Conservation (phyloP, 768 basidiomycete genomes). For the Sporobolomyces pararoseus region DNA sequence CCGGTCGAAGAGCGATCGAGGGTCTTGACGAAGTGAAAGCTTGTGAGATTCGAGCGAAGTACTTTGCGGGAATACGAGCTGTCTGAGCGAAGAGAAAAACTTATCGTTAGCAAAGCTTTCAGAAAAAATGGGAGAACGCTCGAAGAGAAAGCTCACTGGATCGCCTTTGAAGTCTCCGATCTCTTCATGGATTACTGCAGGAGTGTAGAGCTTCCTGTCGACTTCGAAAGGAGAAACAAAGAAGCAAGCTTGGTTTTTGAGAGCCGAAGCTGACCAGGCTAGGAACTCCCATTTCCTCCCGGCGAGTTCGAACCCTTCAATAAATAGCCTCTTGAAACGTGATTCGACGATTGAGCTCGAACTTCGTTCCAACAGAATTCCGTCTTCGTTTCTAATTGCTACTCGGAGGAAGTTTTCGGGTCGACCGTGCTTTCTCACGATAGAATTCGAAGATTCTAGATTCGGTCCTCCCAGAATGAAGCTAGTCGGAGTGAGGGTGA, state of each 20-base stretch:
- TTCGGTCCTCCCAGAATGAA: conserved; percentile 8
- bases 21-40: conserved; percentile 24
- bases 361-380: neutral
- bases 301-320: conserved; percentile 15
- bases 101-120: too few relatives aligned
- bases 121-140: too few relatives aligned
- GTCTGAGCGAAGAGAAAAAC: conserved; percentile 11
- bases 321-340: conserved; percentile 10
- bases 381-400: conserved; percentile 23
- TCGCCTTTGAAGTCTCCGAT: conserved; percentile 26
- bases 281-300: conserved; percentile 15
- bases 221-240: conserved; percentile 15
- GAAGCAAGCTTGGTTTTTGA: conserved; percentile 8
- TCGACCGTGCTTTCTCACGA: conserved; percentile 2
- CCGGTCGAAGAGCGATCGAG: neutral
- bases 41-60: conserved; percentile 31
- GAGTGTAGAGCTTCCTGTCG: neutral
- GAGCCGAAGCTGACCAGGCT: conserved; percentile 17
- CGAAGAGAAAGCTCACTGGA: neutral
- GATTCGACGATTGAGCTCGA: neutral
- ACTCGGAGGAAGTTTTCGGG: conserved; percentile 21
- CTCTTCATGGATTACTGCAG: conserved; percentile 1
- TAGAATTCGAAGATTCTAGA: conserved; percentile 17
- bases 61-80: conserved; percentile 12
- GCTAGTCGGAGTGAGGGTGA: conserved; percentile 14